Base-by-base conservation (phyloP, 768 basidiomycete genomes). In the Suillus paluster region DNA sequence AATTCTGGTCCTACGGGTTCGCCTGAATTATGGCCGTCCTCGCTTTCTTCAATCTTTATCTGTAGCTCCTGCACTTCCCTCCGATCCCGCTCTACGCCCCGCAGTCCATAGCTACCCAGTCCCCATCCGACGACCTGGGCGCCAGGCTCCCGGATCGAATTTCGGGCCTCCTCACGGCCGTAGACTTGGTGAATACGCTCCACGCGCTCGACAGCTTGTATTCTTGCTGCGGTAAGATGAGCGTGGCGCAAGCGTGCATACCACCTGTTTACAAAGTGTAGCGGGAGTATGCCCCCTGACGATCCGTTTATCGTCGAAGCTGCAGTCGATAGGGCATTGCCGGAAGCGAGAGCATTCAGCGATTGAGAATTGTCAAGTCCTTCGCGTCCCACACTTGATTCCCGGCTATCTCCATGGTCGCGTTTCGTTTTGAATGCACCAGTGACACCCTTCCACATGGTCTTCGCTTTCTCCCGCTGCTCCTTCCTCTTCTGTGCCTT, bases 181-280 rank as follows among this genome's bases (percentile, higher is more conserved):
- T 84, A 87, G 46, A 88, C 80, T 67, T 85, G 84, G n/a, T 87
- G 80, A 17, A 91, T 82, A 34, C 89, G 80, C 69, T 89, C 84
- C 2, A 82, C 84, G 5, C 85, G 83, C 71, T 92, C 90, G 8
- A 81, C 81, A 3, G 90, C 90, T 66, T 92, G 91, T 46, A 80
- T 77, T n/a, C 86, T 83, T 4, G 88, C 87, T 0, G 94, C 92
- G 2, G 81, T 78, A 36, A 86, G 76, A 71, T 94, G 91, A 25
- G 85, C 92, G n/a, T 83, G 84, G 2, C 90, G 84, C 15, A 94
- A 73, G 2, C 81, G 81, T 5, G 81, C 78, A 67, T 83, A 91
- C 81, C 86, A 87, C 17, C 77, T 78, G 63, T 82, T 82, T 11
- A 87, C 60, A 38, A 82, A 68, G 3, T 67, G 68, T 2, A 65